These are phyloP conservation scores for Yarrowia porcina DNA, from an alignment of 805 yeast species.

Conservation along the genomic window DNA sequence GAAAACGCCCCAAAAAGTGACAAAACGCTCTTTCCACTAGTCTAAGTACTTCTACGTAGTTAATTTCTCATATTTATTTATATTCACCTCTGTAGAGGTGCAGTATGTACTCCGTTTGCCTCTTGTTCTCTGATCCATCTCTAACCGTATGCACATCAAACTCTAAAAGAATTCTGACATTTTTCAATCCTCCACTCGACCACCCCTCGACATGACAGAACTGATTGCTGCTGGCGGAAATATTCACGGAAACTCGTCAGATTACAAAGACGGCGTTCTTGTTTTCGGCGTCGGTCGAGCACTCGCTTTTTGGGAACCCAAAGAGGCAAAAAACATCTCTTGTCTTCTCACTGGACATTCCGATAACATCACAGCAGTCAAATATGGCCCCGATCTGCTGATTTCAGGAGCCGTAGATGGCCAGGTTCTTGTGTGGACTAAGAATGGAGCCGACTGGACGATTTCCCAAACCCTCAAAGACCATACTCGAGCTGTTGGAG, in stretches of 20 bases:
- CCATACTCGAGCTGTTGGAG: conserved; percentile 53
- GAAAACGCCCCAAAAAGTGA: too few species aligned
- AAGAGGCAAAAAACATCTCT: not conserved
- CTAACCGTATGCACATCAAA: not conserved
- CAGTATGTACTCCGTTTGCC: too few species aligned
- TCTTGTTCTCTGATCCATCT: too few species aligned
- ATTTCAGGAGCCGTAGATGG: conserved; percentile 70
- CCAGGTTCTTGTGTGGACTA: conserved; percentile 56
- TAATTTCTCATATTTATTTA: too few species aligned
- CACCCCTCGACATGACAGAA: conserved; percentile 3
- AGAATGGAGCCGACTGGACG: conserved; percentile 26
- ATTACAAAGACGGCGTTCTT: conserved; percentile 44
- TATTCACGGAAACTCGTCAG: conserved; percentile 33
- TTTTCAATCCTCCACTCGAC: not conserved
- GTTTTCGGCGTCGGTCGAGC: conserved; percentile 33
- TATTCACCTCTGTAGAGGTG: too few species aligned
- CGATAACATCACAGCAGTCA: conserved; percentile 24
- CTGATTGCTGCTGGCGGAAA: conserved; percentile 32
- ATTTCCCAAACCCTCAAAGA: conserved; percentile 39
- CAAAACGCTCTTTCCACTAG: too few species aligned
- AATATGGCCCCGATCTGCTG: conserved; percentile 41
- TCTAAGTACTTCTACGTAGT: too few species aligned
- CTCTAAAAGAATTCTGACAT: not conserved
- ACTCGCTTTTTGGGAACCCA: conserved; percentile 33
- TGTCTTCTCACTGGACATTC: conserved; percentile 1